These are phyloP conservation scores for Syzygium aqueum DNA, from an alignment of 345 rosid genomes.

Conservation along the genomic window DNA sequence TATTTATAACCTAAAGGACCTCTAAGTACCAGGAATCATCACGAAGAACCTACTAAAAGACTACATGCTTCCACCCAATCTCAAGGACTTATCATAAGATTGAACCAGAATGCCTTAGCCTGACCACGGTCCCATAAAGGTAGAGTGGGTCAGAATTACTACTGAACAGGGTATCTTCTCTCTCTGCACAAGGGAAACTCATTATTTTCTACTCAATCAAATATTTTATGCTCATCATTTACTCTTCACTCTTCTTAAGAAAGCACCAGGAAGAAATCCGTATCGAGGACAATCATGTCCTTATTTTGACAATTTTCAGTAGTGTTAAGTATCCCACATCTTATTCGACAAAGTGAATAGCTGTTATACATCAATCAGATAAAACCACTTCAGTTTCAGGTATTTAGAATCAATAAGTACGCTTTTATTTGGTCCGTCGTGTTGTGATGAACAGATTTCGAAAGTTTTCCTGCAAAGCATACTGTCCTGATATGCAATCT, in stretches of 20 bases:
- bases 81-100: not conserved
- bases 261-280: not conserved
- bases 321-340: not conserved
- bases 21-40: not conserved
- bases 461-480: not conserved
- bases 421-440: not conserved
- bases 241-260: not conserved
- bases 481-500: not conserved
- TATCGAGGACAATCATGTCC: not conserved
- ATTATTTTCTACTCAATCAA: not conserved
- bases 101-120: not conserved
- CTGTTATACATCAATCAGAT: not conserved
- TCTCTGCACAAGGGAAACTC: not conserved
- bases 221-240: not conserved
- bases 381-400: not conserved
- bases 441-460: not conserved
- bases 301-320: not conserved
- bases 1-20: not conserved
- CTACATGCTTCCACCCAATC: not conserved
- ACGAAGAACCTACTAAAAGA: not conserved
- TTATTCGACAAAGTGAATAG: not conserved
- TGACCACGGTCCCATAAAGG: not conserved
- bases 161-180: not conserved
- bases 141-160: not conserved
- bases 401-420: not conserved